These are phyloP conservation scores for Ganoderma multipileum DNA, from an alignment of 1,284 basidiomycete species.

Conservation along the genomic window DNA sequence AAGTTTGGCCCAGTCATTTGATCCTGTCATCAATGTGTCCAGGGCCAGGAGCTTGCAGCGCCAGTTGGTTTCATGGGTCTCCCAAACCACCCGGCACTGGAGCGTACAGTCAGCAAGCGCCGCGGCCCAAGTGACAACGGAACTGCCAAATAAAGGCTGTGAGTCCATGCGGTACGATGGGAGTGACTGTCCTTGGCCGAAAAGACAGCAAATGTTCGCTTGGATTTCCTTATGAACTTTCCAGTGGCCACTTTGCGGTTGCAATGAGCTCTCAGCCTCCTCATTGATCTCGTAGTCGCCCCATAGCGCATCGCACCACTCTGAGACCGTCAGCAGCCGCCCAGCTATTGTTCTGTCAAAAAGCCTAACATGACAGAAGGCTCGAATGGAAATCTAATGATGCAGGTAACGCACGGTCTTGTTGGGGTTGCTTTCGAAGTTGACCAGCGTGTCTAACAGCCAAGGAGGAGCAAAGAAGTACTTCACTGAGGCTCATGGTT, in stretches of 20 bases:
- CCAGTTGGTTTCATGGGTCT: constrained; percentile 13
- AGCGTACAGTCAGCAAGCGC: background rate
- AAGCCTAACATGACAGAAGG: constrained; percentile 9
- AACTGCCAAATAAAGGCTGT: background rate
- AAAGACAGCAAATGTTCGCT: constrained; percentile 3
- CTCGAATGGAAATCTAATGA: constrained; percentile 4
- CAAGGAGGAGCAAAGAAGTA: constrained; percentile 18
- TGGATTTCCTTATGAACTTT: background rate
- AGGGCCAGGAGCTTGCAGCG: constrained; percentile 13
- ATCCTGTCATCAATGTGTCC: constrained; percentile 3
- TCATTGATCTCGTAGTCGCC: constrained; percentile 16
- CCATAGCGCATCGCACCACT: constrained; percentile 17
- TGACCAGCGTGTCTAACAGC: constrained; percentile 4
- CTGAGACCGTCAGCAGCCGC: constrained; percentile 10
- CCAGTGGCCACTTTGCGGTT: background rate
- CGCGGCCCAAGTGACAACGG: background rate
- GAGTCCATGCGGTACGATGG: background rate
- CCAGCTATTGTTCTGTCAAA: constrained; percentile 11
- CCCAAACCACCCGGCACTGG: constrained; percentile 4
- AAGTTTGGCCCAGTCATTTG: constrained; percentile 7
- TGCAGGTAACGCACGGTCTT: constrained; percentile 6
- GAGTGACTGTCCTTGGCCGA: background rate
- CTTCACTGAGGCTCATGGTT: constrained; percentile 1
- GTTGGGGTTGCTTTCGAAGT: background rate
- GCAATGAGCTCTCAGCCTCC: background rate